Base-by-base conservation (phyloP, 805 yeast species). In the Candida adriatica region DNA sequence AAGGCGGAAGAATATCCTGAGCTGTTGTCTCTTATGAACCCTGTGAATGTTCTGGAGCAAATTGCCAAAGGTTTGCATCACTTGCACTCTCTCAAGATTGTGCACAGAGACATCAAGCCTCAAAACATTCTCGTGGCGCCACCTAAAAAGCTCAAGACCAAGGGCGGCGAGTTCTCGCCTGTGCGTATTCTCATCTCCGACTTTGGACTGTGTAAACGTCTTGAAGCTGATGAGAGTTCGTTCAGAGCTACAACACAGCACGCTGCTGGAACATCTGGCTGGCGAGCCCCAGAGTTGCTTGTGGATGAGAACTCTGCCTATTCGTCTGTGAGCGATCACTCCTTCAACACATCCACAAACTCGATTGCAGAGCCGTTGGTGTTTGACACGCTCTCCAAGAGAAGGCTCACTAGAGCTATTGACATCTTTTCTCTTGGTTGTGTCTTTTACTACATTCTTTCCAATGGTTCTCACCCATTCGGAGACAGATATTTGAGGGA, bases 181-280 rank as follows among this genome's bases (percentile, higher is more conserved):
- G 66, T 78, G 7, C 61, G 97, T 30, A 67, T 88, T 39, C 59
- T 92, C 29, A 88, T 92, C 17, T 87, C 96, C 1, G 99, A 92
- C 57, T 92, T 92, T 61, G 99, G 99, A 0, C 68, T 92, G 7
- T 92, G 98, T 54, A 88, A 90, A 52, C 83, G 82, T 50, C 61
- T 92, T 31, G 98, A 92, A 40, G 74, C 78, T 11, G 97, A 87
- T 46, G 96, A 92, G 56, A 82, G 95, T 2, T 84, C 95, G 2
- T 90, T 90, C 56, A 70, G 90, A 40, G 95, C 96, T 0, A 90
- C 95, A 1, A 79, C 92, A 0, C 87, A 85, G 20, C 79, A 86
- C 48, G 94, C 94, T 13, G 95, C 96, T 1, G 98, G 98, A 2
- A 92, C 98, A 0, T 74, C 92, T 4, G 99, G 99, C 4, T 92